phyloP scores from a whole-genome alignment of 1,284 basidiomycete species.

The Blastosporella zonata region DNA sequence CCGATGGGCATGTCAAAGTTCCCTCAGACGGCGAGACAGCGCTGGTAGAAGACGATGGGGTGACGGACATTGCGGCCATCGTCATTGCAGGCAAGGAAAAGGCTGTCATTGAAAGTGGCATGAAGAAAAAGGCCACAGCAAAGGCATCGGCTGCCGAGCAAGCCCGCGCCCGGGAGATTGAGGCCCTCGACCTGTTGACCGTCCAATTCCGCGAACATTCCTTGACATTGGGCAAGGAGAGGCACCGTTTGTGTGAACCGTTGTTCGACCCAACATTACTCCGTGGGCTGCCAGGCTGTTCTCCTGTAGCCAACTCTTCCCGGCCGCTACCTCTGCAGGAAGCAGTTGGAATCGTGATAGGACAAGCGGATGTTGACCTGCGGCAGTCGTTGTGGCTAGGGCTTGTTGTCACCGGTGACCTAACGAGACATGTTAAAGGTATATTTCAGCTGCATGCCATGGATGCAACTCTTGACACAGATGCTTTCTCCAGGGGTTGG shows the following conservation, averaged over 20 bases:
- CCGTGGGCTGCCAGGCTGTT: constrained; percentile 28
- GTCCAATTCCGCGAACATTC: constrained; percentile 69
- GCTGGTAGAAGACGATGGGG: constrained; percentile 76
- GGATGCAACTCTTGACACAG: constrained; percentile 8
- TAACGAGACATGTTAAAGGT: constrained; percentile 79
- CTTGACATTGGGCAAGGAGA: constrained; percentile 80
- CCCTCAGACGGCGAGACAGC: constrained; percentile 70
- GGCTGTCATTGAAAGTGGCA: constrained; percentile 76
- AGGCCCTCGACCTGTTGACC: constrained; percentile 77
- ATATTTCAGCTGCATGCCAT: constrained; percentile 22
- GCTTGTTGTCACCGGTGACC: constrained; percentile 80
- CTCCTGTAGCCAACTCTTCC: constrained; percentile 21
- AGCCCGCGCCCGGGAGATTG: constrained; percentile 75
- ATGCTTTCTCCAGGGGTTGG: constrained; percentile 50
- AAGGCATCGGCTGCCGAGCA: constrained; percentile 79
- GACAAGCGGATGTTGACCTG: constrained; percentile 58
- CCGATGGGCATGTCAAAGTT: constrained; percentile 62
- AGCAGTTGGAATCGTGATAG: constrained; percentile 58
- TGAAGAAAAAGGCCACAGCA: constrained; percentile 73
- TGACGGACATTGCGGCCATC: constrained; percentile 82
- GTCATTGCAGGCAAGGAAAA: constrained; percentile 79
- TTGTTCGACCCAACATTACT: constrained; percentile 74
- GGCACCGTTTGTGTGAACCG: constrained; percentile 89
- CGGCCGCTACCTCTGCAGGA: constrained; percentile 55
- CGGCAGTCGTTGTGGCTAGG: constrained; percentile 78